Base-by-base conservation (phyloP, 1,284 basidiomycete species). In the Fistulinella cinereoalba region DNA sequence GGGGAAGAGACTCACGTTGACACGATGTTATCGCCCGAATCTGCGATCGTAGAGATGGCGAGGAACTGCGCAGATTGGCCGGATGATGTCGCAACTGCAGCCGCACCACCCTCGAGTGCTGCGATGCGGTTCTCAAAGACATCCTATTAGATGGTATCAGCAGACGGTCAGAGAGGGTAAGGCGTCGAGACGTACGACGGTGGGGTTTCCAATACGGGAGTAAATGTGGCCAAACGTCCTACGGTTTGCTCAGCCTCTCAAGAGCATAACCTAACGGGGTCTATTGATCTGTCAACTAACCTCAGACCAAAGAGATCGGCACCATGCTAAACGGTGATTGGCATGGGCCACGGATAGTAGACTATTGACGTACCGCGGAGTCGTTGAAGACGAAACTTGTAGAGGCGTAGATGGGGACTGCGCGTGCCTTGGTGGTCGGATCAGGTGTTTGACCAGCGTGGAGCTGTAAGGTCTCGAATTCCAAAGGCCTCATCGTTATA, bases 51-150 rank as follows among this genome's bases (percentile, higher is more conserved):
- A 8, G 78, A 69, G 44, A 91, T 76, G 2, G 89, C 81, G 69
- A 93, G 75, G 61, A 90, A 88, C 62, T 92, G 89, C 0, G 92
- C 92, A 0, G 87, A 75, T 60, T 91, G 88, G 2, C 91, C 92
- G 46, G 85, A 89, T 0, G 88, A 69, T 0, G 85, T 76, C 3
- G 91, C 90, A 2, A 94, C 77, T 12, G 90, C 91, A 0, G 85
- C 90, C 4, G 74, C 75, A 22, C 92, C 92, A 12, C 88, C 88
- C 63, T 94, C 91, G 25, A 94, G 76, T 0, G 88, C 86, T 2
- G 90, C 85, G 4, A 94, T 83, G 19, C 92, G 80, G 58, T 87
- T 81, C 68, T 95, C 91, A 55, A 95, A 92, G 6, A 93, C 86
- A 55, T 85, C 84, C 81, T 85, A 2, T n/a, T n/a, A n/a, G 7